Base-by-base conservation (phyloP, 2,329 filamentous ascomycete genomes). In the Didymellaceae sp. region DNA sequence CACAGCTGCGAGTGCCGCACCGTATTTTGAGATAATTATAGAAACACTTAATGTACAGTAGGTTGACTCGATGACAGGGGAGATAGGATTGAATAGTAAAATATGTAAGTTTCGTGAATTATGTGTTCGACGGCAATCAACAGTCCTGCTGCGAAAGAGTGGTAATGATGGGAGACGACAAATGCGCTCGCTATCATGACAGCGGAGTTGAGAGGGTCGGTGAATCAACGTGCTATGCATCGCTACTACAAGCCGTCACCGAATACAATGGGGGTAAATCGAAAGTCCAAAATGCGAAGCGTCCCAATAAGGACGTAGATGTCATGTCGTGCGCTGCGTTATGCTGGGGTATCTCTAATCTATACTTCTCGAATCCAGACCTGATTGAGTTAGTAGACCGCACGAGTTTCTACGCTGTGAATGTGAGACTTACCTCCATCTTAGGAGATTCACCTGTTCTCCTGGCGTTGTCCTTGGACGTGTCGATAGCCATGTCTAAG, bases 401-500 rank as follows among this genome's bases (percentile, higher is more conserved):
- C 13, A 20, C 30, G 4, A 9, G 5, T 22, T 5, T 31, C n/a
- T 20, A 9, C 21, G 8, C 13, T 17, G 22, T 10, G 33, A 25
- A 10, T 17, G 32, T 47, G 14, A 33, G n/a, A 72, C 89, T 82
- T 74, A 97, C 91, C 85, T 97, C 94, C 85, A 97, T 86, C 82
- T 96, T 97, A 43, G 90, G 91, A 78, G 91, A 88, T 57, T 96
- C 92, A 63, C 86, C 84, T 69, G 93, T 88, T 72, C 84, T 89
- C 75, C 80, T 84, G 38, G 89, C 91, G 52, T 78, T 77, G 40
- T 82, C 82, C 72, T 85, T 89, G 6, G 87, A 86, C 37, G 79
- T 82, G 71, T 84, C 82, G 45, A 97, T 81, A 21, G 90, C 86
- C 85, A 97, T 89, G 41, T 97, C 92, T 56, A 97, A 76, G 76